Percentiles rank a stretch among this genome's conserved stretches.
phyloP scores from a whole-genome alignment of 1,139 yeast genomes.

The Diutina catenulata region DNA sequence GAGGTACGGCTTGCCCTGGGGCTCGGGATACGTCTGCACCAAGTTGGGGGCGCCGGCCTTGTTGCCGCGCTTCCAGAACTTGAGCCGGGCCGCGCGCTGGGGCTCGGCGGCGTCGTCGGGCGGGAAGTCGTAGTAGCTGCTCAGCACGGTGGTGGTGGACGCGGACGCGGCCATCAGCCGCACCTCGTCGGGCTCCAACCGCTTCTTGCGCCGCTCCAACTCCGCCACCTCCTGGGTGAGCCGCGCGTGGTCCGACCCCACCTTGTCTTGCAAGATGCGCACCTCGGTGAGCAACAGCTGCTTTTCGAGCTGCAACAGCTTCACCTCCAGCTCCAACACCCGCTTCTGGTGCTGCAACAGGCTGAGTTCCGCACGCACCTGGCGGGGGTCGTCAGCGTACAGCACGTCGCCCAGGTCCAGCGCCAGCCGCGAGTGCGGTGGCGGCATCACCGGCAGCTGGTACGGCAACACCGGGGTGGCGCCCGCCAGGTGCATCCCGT shows the following conservation, averaged over 20 bases:
- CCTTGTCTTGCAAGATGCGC: conserved; percentile 16
- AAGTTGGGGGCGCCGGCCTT: conserved; percentile 3
- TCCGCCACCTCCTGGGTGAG: conserved; percentile 20
- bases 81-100: not conserved
- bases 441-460: not conserved
- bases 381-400: not conserved
- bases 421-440: conserved; percentile 1
- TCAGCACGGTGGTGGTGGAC: not conserved
- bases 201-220: conserved; percentile 17
- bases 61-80: conserved; percentile 3
- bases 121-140: not conserved
- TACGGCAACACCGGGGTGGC: not conserved
- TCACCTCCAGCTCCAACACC: conserved; percentile 27
- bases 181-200: conserved; percentile 12
- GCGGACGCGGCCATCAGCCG: not conserved
- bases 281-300: conserved; percentile 19
- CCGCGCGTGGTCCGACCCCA: conserved; percentile 18
- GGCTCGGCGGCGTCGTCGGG: not conserved
- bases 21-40: conserved; percentile 6
- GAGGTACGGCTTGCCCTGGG: not conserved
- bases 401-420: not conserved
- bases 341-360: not conserved
- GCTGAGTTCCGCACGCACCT: not conserved
- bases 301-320: conserved; percentile 23
- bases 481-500: not conserved